Percentiles rank a stretch among this genome's conserved stretches.
phyloP scores from a whole-genome alignment of 2,329 filamentous ascomycete species.

The Colletotrichum orchidophilum region DNA sequence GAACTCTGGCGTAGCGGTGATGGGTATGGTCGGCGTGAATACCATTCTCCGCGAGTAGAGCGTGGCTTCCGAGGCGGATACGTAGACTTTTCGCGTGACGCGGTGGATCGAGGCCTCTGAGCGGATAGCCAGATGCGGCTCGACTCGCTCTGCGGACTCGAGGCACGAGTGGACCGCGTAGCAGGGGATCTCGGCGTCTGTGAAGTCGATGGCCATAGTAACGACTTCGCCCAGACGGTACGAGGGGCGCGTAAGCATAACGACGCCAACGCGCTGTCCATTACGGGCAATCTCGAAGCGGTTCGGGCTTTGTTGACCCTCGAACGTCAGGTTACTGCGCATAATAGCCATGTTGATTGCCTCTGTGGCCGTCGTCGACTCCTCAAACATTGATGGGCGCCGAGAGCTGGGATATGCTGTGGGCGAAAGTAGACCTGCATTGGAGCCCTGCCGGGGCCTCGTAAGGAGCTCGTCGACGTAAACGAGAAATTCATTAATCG shows the following conservation, averaged over 20 bases:
- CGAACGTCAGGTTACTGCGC: slow-evolving; percentile 75
- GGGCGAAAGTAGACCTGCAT: slow-evolving; percentile 75
- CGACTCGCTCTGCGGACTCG: slow-evolving; percentile 87
- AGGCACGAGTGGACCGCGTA: slow-evolving; percentile 87
- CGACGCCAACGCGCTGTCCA: slow-evolving; percentile 88
- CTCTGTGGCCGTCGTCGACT: slow-evolving; percentile 76
- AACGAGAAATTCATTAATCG: slow-evolving; percentile 72
- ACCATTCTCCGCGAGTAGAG: slow-evolving; percentile 82
- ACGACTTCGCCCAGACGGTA: slow-evolving; percentile 91
- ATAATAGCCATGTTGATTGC: slow-evolving; percentile 92
- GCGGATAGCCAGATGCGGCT: slow-evolving; percentile 81
- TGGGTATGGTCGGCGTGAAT: slow-evolving; percentile 86
- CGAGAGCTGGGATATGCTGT: slow-evolving; percentile 67
- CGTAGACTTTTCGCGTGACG: slow-evolving; percentile 85
- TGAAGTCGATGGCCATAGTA: slow-evolving; percentile 85
- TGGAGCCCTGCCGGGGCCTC: slow-evolving; percentile 62
- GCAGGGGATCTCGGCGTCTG: slow-evolving; percentile 78
- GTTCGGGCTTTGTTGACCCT: slow-evolving; percentile 83
- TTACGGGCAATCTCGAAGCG: slow-evolving; percentile 95
- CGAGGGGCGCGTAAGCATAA: slow-evolving; percentile 87
- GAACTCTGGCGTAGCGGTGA: slow-evolving; percentile 87
- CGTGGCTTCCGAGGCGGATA: slow-evolving; percentile 81
- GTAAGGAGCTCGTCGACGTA: slow-evolving; percentile 82
- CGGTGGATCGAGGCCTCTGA: slow-evolving; percentile 87
- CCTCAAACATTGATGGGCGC: slow-evolving; percentile 63